Conservation (phyloP, 805 yeast species). For the Yamadazyma ubonensis region DNA sequence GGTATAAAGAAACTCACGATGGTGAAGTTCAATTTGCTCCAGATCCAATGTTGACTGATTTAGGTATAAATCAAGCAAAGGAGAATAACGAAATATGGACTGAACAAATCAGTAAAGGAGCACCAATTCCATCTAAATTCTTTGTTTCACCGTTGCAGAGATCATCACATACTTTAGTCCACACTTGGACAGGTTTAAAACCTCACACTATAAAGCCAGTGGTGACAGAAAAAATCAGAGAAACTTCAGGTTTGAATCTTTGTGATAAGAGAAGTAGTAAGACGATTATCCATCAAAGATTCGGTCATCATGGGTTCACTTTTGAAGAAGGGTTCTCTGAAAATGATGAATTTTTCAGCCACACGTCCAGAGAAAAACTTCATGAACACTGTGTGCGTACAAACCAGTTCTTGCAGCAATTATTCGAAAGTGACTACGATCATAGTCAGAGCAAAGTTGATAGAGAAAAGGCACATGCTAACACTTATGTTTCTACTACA, state of each 20-base stretch:
- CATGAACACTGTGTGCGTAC: constrained; percentile 51
- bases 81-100: constrained; percentile 46
- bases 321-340: constrained; percentile 47
- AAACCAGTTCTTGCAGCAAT: constrained; percentile 40
- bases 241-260: constrained; percentile 57
- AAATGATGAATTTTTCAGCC: constrained; percentile 47
- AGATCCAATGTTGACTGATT: constrained; percentile 56
- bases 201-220: constrained; percentile 25
- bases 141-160: constrained; percentile 66
- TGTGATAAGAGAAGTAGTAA: constrained; percentile 58
- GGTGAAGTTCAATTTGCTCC: constrained; percentile 58
- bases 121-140: constrained; percentile 55
- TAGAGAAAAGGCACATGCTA: constrained; percentile 13
- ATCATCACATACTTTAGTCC: constrained; percentile 53
- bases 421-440: constrained; percentile 21
- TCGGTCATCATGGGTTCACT: constrained; percentile 34
- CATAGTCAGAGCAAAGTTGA: constrained; percentile 9
- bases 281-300: constrained; percentile 36
- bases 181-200: constrained; percentile 50
- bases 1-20: constrained; percentile 52
- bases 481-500: constrained; percentile 41
- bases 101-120: constrained; percentile 43
- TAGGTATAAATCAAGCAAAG: constrained; percentile 57
- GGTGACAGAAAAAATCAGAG: constrained; percentile 50
- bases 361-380: constrained; percentile 44